A percentile compares a stretch with the other conserved stretches of the same genome.
Evolutionary conservation across 2,329 filamentous ascomycete species (phyloP).

Genomic region (Clonostachys chloroleuca): DNA sequence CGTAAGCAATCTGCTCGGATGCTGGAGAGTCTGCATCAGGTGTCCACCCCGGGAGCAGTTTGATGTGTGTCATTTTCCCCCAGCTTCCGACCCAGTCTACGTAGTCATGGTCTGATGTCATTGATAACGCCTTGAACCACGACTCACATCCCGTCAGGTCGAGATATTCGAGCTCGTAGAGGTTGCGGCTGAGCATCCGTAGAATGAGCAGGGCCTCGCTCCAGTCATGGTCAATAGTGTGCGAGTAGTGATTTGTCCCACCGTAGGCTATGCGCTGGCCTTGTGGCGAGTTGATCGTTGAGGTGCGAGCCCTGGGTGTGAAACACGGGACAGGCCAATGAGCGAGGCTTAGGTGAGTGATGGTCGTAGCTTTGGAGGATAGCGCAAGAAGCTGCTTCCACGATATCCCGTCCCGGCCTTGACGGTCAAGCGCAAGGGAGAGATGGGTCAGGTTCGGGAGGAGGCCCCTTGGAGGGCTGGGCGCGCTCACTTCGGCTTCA

Average conservation of each 20-base stretch:
- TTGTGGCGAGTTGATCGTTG: conserved; percentile 38
- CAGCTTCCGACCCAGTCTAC: conserved; percentile 51
- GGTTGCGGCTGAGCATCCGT: conserved; percentile 44
- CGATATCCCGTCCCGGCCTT: conserved; percentile 28
- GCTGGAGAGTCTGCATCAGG: conserved; percentile 23
- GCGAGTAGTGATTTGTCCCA: conserved; percentile 53
- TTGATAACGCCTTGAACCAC: conserved; percentile 47
- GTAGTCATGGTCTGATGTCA: conserved; percentile 33
- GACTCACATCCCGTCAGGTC: conserved; percentile 55
- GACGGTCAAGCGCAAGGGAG: conserved; percentile 47
- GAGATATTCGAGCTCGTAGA: conserved; percentile 57
- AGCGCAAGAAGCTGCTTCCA: conserved; percentile 56
- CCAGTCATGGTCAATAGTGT: conserved; percentile 54
- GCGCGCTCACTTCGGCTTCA: conserved; percentile 20
- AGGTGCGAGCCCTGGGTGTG: conserved; percentile 47
- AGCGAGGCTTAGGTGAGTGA: conserved; percentile 58
- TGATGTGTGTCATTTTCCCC: conserved; percentile 44
- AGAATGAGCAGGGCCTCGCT: conserved; percentile 53
- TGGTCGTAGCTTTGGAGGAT: conserved; percentile 42
- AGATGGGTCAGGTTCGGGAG: conserved; percentile 57
- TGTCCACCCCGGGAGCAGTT: conserved; percentile 38
- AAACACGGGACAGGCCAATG: conserved; percentile 58
- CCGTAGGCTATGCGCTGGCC: conserved; percentile 44
- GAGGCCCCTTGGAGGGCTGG: conserved; percentile 27
- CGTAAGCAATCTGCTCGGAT: conserved; percentile 22